phyloP scores from a whole-genome alignment of 352 stramenopile species.

The Phytophthora cryptogea region DNA sequence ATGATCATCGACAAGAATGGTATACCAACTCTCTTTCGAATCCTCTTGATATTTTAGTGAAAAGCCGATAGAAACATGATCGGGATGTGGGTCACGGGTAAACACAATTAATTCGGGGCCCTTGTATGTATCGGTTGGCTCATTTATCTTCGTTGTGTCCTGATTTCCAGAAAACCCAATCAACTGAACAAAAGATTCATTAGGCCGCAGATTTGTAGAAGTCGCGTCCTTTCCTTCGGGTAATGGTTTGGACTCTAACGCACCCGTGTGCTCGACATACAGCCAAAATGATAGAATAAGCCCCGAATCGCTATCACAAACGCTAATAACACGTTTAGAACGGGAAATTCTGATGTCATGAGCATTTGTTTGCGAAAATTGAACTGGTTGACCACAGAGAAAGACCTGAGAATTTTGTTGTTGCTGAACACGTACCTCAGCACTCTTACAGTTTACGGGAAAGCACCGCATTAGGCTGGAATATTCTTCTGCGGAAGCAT shows the following conservation, averaged over 20 bases:
- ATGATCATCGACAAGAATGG: slow-evolving; percentile 18
- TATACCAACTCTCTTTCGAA: slow-evolving; percentile 5
- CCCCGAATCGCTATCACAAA: neutral
- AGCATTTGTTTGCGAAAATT: slow-evolving; percentile 16
- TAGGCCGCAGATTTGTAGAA: neutral
- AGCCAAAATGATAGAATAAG: slow-evolving; percentile 30
- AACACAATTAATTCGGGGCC: slow-evolving; percentile 21
- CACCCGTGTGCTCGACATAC: slow-evolving; percentile 21
- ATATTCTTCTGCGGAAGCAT: slow-evolving; percentile 11
- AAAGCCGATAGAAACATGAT: slow-evolving; percentile 23
- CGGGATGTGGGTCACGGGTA: slow-evolving; percentile 6
- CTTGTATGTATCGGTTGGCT: slow-evolving; percentile 2
- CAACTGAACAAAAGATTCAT: slow-evolving; percentile 6
- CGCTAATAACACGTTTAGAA: neutral
- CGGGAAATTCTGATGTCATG: slow-evolving; percentile 14
- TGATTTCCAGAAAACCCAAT: slow-evolving; percentile 12
- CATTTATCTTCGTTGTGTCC: neutral
- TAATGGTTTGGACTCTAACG: neutral
- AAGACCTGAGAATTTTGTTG: slow-evolving; percentile 12
- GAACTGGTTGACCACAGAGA: slow-evolving; percentile 26
- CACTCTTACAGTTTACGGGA: neutral
- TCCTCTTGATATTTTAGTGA: slow-evolving; percentile 12
- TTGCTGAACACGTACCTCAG: neutral
- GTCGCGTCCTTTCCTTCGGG: neutral
- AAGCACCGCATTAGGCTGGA: neutral